These are phyloP conservation scores for Talaromyces sp. DNA, from an alignment of 2,329 filamentous ascomycete genomes.

Conservation along the genomic window DNA sequence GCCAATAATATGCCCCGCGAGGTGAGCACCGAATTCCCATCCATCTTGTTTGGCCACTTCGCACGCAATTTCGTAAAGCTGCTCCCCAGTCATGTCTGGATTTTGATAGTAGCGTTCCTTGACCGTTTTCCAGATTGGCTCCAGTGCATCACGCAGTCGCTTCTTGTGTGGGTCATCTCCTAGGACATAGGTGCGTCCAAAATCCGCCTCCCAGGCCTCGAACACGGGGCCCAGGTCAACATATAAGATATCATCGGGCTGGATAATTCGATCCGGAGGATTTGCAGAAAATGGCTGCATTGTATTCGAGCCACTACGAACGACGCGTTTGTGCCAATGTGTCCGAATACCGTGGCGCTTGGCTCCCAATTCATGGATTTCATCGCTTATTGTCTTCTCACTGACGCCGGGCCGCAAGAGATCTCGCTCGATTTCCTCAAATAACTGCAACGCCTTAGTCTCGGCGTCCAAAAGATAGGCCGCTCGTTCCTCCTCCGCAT, in stretches of 20 bases:
- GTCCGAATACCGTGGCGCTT: conserved; percentile 43
- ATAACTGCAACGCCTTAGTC: conserved; percentile 43
- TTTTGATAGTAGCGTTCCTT: conserved; percentile 36
- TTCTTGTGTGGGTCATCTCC: conserved; percentile 44
- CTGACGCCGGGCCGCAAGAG: conserved; percentile 46
- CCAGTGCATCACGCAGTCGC: conserved; percentile 42
- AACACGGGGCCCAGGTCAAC: conserved; percentile 52
- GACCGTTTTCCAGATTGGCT: conserved; percentile 45
- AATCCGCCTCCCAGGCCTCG: conserved; percentile 51
- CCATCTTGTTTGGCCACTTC: conserved; percentile 35
- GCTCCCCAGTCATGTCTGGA: conserved; percentile 45
- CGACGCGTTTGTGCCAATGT: conserved; percentile 52
- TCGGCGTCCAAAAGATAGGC: conserved; percentile 44
- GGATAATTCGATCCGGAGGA: conserved; percentile 46
- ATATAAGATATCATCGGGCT: conserved; percentile 48
- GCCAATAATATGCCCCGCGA: conserved; percentile 50
- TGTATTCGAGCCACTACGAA: conserved; percentile 49
- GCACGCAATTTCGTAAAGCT: conserved; percentile 44
- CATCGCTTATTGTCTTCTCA: conserved; percentile 45
- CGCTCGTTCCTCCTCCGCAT: conserved; percentile 23
- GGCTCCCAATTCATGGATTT: conserved; percentile 44
- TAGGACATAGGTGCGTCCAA: conserved; percentile 50
- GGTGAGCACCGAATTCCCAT: conserved; percentile 42
- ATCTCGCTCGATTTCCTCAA: conserved; percentile 44
- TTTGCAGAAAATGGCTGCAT: conserved; percentile 46